Evolutionary conservation across 176 grass and related monocot species (phyloP), one percentile per base, ranked within the genome.

Genomic region (Eremochloa ophiuroides): DNA sequence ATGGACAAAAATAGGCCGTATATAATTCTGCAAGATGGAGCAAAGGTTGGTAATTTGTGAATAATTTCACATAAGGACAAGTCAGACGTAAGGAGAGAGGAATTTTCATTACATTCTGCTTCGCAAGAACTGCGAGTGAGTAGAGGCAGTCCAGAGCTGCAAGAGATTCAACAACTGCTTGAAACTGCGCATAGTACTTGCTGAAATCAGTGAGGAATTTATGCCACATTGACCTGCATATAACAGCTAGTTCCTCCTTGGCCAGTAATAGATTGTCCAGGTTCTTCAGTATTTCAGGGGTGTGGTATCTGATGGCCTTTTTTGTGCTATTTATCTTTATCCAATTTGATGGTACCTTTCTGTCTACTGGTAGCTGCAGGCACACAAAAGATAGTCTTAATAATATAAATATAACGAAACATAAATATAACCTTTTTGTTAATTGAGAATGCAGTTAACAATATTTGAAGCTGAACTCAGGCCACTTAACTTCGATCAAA

Each of bases 281-380:
- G 75, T 85, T 89, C 76, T 90, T 91, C 62, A 89, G 77, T 38
- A 91, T 77, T 81, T 98, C 92, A 59, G 92, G 88, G 35, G 92
- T 91, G 77, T 98, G 92, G 87, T 98, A 95, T 85, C 92, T 81
- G 16, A 76, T 89, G 76, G 88, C 81, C 66, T 91, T 98, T 80
- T 91, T 98, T 41, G 88, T 98, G 85, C 92, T 94, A 87, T 89
- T 94, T 75, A 98, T 83, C 80, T 93, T 98, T 71, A 91, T 66
- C 90, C 95, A 98, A 73, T 89, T 93, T 78, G 90, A 89, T 74
- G 95, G 92, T 42, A 91, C 92, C 79, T 68, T 91, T 88, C 50
- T 76, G 75, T 98, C 83, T 79, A 78, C 53, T 56, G 88, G 74
- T 66, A 98, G 71, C 92, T 98, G 86, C 73, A 83, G 41, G 29